Evolutionary conservation across 768 basidiomycete species (phyloP).

Genomic region (Suillus occidentalis): DNA sequence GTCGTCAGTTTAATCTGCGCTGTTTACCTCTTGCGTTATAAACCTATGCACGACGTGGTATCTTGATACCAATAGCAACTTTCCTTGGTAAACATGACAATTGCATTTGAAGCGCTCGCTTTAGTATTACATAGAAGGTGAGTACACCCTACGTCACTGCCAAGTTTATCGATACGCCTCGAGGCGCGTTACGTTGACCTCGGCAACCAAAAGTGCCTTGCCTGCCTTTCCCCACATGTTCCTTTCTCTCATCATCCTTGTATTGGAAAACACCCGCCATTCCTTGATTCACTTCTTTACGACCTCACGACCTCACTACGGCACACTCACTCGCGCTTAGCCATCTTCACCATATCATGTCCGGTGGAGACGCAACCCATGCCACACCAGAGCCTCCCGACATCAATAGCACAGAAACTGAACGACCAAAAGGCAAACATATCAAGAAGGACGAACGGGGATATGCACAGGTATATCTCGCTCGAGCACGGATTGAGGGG

Average conservation of each 20-base stretch:
- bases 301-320: conserved; percentile 3
- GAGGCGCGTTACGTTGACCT: neutral
- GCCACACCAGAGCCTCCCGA: neutral
- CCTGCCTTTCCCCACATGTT: conserved; percentile 1
- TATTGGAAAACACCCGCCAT: neutral
- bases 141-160: neutral
- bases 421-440: neutral
- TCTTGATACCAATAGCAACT: neutral
- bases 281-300: neutral
- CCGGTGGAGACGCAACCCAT: neutral
- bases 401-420: neutral
- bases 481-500: conserved; percentile 1
- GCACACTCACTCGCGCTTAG: neutral
- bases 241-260: conserved; percentile 1
- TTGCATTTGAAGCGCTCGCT: neutral
- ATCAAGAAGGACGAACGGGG: neutral
- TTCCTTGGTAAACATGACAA: neutral
- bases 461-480: neutral
- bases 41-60: neutral
- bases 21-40: neutral
- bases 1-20: neutral
- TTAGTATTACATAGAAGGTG: neutral
- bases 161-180: neutral
- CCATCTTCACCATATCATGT: conserved; percentile 2
- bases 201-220: neutral